phyloP scores from a whole-genome alignment of 2,329 filamentous ascomycete species.

The Paecilomyces niveus region DNA sequence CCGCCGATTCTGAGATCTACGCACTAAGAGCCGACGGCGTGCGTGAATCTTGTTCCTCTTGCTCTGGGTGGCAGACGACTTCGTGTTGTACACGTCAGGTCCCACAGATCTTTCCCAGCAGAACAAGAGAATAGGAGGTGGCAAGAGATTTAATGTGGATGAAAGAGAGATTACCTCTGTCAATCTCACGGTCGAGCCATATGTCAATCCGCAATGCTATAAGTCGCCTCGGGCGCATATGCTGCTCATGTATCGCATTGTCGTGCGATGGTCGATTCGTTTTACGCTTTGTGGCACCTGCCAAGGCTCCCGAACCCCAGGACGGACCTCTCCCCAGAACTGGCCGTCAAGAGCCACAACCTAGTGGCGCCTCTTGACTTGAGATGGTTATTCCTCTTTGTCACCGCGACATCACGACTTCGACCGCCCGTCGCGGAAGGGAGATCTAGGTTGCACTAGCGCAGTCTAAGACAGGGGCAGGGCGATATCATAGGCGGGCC shows the following conservation, averaged over 20 bases:
- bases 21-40: background rate
- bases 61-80: background rate
- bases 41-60: background rate
- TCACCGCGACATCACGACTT: background rate
- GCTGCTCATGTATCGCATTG: background rate
- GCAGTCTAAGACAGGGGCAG: background rate
- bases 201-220: background rate
- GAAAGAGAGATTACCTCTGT: background rate
- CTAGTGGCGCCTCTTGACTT: background rate
- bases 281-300: background rate
- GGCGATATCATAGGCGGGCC: background rate
- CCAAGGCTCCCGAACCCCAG: background rate
- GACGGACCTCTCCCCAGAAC: background rate
- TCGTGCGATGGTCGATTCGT: background rate
- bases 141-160: background rate
- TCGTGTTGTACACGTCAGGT: background rate
- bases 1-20: background rate
- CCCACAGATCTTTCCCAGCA: background rate
- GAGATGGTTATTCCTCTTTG: background rate
- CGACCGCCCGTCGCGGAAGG: background rate
- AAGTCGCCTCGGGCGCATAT: background rate
- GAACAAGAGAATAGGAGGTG: background rate
- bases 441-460: background rate
- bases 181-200: background rate
- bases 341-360: too few relatives aligned